These are phyloP conservation scores for Populus trichocarpa DNA, from an alignment of 441 rosid species.

Conservation along the genomic window DNA sequence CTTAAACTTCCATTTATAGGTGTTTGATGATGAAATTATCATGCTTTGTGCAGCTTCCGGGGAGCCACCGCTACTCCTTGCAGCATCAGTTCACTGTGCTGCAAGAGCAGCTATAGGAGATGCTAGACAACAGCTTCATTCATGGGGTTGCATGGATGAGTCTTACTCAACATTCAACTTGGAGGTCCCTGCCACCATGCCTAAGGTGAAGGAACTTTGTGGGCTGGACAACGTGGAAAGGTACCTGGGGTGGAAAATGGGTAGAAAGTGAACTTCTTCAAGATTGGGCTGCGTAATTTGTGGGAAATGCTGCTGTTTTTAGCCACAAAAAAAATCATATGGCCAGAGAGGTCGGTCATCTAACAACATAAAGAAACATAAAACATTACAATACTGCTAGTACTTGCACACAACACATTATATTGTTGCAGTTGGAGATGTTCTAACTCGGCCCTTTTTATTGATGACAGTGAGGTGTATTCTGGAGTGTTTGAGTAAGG, in stretches of 20 bases:
- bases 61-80: conserved; percentile 83
- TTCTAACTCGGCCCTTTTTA: neutral
- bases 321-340: neutral
- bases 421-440: neutral
- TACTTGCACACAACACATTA: neutral
- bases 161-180: conserved; percentile 35
- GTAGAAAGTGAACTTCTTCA: conserved; percentile 12
- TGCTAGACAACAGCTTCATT: conserved; percentile 54
- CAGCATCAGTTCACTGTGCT: conserved; percentile 87
- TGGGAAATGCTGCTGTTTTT: neutral
- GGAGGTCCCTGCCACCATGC: conserved; percentile 86
- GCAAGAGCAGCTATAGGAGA: conserved; percentile 70
- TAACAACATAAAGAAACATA: neutral
- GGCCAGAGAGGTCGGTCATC: neutral
- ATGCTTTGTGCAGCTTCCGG: conserved; percentile 61
- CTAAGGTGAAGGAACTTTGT: conserved; percentile 74
- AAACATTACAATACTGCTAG: neutral
- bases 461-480: too few species aligned
- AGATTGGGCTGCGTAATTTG: neutral
- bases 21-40: neutral
- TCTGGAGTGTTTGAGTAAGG: too few species aligned
- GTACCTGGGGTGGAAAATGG: conserved; percentile 55
- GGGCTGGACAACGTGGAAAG: conserved; percentile 73
- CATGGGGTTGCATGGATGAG: conserved; percentile 41
- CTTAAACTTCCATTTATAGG: neutral